Conservation (phyloP, 148 eudicot species). For the Polygonum maritimum region DNA sequence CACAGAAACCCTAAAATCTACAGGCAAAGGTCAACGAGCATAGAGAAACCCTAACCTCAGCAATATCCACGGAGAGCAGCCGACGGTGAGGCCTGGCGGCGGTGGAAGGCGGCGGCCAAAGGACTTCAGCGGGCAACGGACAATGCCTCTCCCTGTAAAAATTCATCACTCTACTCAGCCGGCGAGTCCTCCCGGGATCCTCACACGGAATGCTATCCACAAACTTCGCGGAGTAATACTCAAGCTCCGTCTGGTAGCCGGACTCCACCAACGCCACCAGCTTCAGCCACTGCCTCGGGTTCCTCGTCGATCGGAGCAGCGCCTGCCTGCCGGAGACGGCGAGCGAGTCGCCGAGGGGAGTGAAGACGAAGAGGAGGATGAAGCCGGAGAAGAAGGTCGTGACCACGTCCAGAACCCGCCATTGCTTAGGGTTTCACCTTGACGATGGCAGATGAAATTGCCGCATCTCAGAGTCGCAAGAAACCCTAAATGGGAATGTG, state of each 20-base stretch:
- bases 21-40: too few relatives aligned
- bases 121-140: too few relatives aligned
- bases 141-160: conserved; percentile 26
- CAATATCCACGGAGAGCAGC: too few relatives aligned
- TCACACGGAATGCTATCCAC: conserved; percentile 94
- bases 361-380: conserved; percentile 48
- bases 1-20: too few relatives aligned
- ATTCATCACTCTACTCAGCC: conserved; percentile 81
- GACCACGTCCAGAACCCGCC: conserved; percentile 59
- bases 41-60: too few relatives aligned
- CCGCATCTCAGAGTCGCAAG: conserved; percentile 33
- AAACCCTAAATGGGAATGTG: too few relatives aligned
- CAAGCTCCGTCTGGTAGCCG: conserved; percentile 27
- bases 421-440: conserved; percentile 42
- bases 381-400: conserved; percentile 46
- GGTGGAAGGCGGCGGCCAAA: too few relatives aligned
- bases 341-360: conserved; percentile 66
- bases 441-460: conserved; percentile 48
- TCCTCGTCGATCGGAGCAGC: conserved; percentile 41
- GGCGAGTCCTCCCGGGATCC: conserved; percentile 70
- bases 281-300: conserved; percentile 48
- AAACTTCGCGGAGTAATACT: conserved; percentile 45
- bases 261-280: conserved; percentile 34
- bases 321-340: conserved; percentile 74
- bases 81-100: too few relatives aligned